Conservation (phyloP, 2,329 filamentous ascomycete genomes). For the Elsinoe australis region DNA sequence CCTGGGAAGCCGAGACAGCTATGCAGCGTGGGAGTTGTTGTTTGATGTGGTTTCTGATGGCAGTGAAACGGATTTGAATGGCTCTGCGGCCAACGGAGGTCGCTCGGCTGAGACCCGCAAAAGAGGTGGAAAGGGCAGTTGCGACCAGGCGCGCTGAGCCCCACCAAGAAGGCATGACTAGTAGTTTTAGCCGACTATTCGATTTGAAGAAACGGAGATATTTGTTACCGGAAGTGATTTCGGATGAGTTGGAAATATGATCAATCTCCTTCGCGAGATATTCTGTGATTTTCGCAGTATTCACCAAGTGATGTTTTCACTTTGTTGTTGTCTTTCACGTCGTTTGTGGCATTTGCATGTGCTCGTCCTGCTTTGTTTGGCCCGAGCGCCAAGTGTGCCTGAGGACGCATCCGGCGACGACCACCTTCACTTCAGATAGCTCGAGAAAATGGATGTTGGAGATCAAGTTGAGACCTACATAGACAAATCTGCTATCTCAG, state of each 20-base stretch:
- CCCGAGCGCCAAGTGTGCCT: neutral
- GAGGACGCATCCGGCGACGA: no score
- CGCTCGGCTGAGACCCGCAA: conserved; percentile 2
- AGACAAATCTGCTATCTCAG: neutral
- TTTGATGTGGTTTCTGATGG: neutral
- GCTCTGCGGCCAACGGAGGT: neutral
- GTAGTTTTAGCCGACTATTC: conserved; percentile 1
- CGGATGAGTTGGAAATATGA: neutral
- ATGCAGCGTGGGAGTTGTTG: neutral
- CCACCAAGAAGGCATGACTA: neutral
- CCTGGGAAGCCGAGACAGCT: neutral
- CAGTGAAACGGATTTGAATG: neutral
- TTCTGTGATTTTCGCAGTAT: no score
- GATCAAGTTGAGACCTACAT: no score
- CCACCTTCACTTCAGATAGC: no score
- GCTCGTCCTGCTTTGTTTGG: neutral
- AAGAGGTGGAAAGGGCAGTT: neutral
- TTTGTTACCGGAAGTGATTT: neutral
- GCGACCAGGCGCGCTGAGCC: conserved; percentile 1
- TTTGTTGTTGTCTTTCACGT: neutral
- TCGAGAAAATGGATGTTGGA: no score
- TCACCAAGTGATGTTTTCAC: neutral
- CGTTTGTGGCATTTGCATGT: neutral
- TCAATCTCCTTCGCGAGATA: no score
- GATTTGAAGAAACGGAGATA: neutral